Conservation (phyloP, 345 rosid genomes). For the Citrus maxima region DNA sequence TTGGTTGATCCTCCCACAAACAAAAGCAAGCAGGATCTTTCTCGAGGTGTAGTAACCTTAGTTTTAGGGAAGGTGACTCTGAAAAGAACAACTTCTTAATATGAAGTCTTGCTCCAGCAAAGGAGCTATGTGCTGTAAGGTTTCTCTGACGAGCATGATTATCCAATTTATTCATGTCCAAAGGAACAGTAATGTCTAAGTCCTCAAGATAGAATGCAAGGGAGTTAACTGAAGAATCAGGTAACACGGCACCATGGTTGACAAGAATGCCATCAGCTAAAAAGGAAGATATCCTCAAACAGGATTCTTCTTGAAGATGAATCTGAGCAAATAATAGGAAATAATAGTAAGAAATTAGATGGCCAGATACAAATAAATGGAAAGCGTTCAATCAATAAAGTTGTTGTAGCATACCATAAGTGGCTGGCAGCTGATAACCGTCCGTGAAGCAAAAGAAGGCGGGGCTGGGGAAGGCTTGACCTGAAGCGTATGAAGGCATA, state of each 20-base stretch:
- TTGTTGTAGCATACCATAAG: constrained; percentile 60
- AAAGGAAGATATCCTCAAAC: constrained; percentile 91
- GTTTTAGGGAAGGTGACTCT: constrained; percentile 81
- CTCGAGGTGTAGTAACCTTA: constrained; percentile 71
- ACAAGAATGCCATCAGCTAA: constrained; percentile 94
- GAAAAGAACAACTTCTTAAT: constrained; percentile 70
- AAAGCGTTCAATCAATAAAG: constrained; percentile 1
- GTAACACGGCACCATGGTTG: constrained; percentile 71
- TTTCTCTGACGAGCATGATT: constrained; percentile 30
- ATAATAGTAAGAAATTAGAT: constrained; percentile 14
- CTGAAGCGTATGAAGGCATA: constrained; percentile 81
- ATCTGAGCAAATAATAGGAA: constrained; percentile 46
- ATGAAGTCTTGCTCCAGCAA: constrained; percentile 91
- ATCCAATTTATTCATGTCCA: constrained; percentile 48
- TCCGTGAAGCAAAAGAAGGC: constrained; percentile 75
- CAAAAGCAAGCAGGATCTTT: constrained; percentile 98
- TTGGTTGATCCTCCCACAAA: constrained; percentile 85
- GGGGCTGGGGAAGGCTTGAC: constrained; percentile 89
- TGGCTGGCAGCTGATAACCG: constrained; percentile 87
- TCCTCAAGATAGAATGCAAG: constrained; percentile 61
- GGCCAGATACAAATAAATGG: not conserved
- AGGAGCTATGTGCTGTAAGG: constrained; percentile 38
- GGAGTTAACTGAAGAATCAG: constrained; percentile 77
- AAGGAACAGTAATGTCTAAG: constrained; percentile 71
- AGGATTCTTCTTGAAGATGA: constrained; percentile 95